phyloP scores from a whole-genome alignment of 805 yeast genomes.

The Sugiyamaella lignohabitans region DNA sequence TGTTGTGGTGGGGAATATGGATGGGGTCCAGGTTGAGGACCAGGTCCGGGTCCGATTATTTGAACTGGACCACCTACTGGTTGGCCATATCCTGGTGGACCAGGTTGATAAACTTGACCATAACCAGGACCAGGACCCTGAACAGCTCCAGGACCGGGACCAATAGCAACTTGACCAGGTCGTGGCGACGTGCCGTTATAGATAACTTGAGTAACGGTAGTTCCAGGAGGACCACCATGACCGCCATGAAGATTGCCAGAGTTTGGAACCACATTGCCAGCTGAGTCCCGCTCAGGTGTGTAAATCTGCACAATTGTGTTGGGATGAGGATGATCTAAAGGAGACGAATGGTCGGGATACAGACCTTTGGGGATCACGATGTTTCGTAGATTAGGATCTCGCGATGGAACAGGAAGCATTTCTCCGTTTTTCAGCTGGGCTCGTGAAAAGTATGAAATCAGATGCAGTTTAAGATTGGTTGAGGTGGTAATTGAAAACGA shows the following conservation, averaged over 20 bases:
- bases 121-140: neutral
- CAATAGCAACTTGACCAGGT: neutral
- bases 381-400: constrained; percentile 36
- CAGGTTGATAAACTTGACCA: neutral
- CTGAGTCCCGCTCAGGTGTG: constrained; percentile 2
- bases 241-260: constrained; percentile 2
- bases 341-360: constrained; percentile 33
- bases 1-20: constrained; percentile 2
- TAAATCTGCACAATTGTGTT: constrained; percentile 8
- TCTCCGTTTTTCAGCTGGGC: constrained; percentile 27
- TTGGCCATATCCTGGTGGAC: constrained; percentile 2
- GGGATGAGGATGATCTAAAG: constrained; percentile 12
- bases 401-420: constrained; percentile 38
- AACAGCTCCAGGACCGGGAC: neutral
- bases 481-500: constrained; percentile 52
- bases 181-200: neutral
- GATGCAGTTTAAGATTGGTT: constrained; percentile 49
- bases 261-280: neutral
- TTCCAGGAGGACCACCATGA: constrained; percentile 5
- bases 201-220: constrained; percentile 1
- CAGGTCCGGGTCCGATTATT: too few species aligned
- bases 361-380: constrained; percentile 33
- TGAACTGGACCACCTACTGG: neutral
- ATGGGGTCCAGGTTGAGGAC: neutral
- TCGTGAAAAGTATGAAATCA: constrained; percentile 49